A percentile compares a stretch with the other conserved stretches of the same genome.
These are phyloP conservation scores for Talaromyces proteolyticus DNA, from an alignment of 495 filamentous ascomycete species.

Conservation along the genomic window DNA sequence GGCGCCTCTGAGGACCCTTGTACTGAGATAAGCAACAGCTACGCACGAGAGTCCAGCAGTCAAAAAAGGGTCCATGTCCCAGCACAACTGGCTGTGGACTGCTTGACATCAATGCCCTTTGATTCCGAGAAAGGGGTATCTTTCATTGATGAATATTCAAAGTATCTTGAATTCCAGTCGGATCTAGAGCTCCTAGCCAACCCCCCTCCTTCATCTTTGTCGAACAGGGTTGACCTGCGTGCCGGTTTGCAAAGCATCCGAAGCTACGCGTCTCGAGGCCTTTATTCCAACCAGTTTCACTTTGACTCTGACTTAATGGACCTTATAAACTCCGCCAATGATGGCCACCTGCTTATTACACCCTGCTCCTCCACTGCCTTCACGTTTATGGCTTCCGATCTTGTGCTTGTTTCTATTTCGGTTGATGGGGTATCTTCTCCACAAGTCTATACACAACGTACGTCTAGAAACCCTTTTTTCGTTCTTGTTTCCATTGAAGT, in stretches of 20 bases:
- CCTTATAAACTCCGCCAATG: slow-evolving; percentile 35
- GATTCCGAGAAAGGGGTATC: background rate
- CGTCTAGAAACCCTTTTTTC: background rate
- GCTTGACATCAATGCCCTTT: slow-evolving; percentile 13
- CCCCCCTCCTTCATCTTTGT: slow-evolving; percentile 1
- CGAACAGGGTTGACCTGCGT: background rate
- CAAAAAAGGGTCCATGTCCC: background rate
- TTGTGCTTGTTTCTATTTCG: slow-evolving; percentile 38
- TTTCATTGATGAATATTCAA: background rate
- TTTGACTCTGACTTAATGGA: slow-evolving; percentile 44
- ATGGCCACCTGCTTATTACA: slow-evolving; percentile 36
- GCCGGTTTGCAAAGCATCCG: background rate
- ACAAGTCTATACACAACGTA: slow-evolving; percentile 26
- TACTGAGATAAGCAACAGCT: background rate
- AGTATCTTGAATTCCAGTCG: background rate
- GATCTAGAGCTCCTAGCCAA: slow-evolving; percentile 1
- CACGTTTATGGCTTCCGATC: slow-evolving; percentile 34
- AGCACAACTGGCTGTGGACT: slow-evolving; percentile 10
- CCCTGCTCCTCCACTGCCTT: slow-evolving; percentile 38
- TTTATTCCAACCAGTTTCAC: slow-evolving; percentile 35
- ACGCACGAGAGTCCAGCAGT: background rate
- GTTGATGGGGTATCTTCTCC: slow-evolving; percentile 41
- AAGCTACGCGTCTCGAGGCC: background rate
- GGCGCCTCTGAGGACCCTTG: background rate
- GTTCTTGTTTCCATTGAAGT: background rate